These are phyloP conservation scores for Apium graveolens DNA, from an alignment of 129 eudicot species.

Conservation along the genomic window DNA sequence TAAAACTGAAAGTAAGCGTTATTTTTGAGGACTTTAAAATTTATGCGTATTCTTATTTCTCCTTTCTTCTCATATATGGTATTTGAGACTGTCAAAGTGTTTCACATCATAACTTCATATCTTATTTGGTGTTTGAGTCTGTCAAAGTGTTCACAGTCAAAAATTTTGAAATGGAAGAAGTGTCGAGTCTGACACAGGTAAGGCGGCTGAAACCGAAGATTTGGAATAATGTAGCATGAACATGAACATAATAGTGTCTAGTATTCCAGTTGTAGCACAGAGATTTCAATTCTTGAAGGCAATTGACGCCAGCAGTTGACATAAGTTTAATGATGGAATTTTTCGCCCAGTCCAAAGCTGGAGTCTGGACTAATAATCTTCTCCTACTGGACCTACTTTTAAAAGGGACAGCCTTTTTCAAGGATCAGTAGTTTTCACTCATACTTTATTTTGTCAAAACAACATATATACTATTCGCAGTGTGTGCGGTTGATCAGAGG, in stretches of 20 bases:
- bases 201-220: not conserved
- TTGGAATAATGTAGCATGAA: not conserved
- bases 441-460: not conserved
- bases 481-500: not conserved
- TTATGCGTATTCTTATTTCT: not conserved
- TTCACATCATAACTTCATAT: not conserved
- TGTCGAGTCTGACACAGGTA: not conserved
- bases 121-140: not conserved
- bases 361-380: not conserved
- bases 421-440: not conserved
- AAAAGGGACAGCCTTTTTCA: not conserved
- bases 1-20: too few relatives aligned
- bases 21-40: too few relatives aligned
- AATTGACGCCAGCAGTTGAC: not conserved
- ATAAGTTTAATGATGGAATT: not conserved
- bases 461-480: not conserved
- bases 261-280: not conserved
- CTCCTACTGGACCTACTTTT: not conserved
- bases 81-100: not conserved
- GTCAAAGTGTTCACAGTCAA: not conserved
- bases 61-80: not conserved
- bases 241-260: not conserved
- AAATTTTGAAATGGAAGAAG: not conserved
- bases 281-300: not conserved
- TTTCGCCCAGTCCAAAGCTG: not conserved